Base-by-base conservation (phyloP, 73 alveolate genomes). In the Durusdinium trenchii region DNA sequence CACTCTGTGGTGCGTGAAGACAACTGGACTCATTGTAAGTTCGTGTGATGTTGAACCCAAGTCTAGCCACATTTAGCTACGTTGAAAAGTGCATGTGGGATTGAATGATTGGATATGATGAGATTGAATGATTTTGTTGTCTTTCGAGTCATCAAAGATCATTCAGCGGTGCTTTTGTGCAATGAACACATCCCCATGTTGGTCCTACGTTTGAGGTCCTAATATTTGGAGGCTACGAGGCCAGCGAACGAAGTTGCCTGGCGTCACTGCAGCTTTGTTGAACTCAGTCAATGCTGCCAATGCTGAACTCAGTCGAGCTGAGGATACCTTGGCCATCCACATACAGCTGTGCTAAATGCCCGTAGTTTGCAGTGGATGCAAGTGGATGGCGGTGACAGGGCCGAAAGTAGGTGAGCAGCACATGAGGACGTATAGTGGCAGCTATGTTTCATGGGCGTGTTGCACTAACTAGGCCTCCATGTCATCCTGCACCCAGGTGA, bases 281-380 rank as follows among this genome's bases (percentile, higher is more conserved):
- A 62, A 23, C 20, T 23, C 85, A 36, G 28, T 30, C 85, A 7
- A 64, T 14, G 78, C 78, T 23, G 43, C 78, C 16, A 64, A 9
- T 14, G 78, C 38, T 12, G 78, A 35, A 7, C 9, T 26, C 23
- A 38, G 52, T 18, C 1, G 4, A 9, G 18, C 43, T 20, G 18
- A 86, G 95, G 95, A 86, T 86, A 86, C 10, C 95, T 86, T 1
- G 81, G 81, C 73, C 32, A 48, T 42, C 60, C 46, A 54, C n/a
- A 61, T 45, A 45, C 81, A 5, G 73, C 79, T 3, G 95, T 86
- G n/a, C 95, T 86, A 42, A 86, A 86, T 61, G 95, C 67, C 32
- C 71, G 95, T 12, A 86, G 95, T 9, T 62, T 86, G 46, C 95
- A 40, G 76, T 86, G 95, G 95, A 86, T 86, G 95, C 38, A 54